Evolutionary conservation across 164 flowering plant genomes (phyloP).

Genomic region (Paratinospora sagittata): DNA sequence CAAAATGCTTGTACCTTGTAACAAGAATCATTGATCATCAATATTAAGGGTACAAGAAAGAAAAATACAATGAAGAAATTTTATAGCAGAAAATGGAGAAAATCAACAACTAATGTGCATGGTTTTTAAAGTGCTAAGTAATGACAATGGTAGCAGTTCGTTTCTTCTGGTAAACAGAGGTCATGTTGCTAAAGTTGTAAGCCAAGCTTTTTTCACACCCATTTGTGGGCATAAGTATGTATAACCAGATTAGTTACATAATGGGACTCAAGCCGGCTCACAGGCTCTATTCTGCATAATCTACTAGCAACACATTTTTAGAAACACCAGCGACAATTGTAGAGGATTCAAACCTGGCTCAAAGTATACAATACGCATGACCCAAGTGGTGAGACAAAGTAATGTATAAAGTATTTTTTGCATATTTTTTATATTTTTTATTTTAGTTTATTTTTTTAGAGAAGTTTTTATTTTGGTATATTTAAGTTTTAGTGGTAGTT

Average conservation of each 20-base stretch:
- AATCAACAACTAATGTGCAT: not conserved
- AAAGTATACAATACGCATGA: too few relatives aligned
- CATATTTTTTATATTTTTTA: too few relatives aligned
- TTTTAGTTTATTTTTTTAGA: too few relatives aligned
- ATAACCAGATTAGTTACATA: not conserved
- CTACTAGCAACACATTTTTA: too few relatives aligned
- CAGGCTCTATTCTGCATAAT: too few relatives aligned
- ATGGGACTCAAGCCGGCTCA: too few relatives aligned
- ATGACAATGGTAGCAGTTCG: not conserved
- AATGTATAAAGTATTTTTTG: too few relatives aligned
- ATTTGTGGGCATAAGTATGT: not conserved
- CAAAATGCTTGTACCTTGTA: slow-evolving; percentile 82
- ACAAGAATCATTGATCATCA: not conserved
- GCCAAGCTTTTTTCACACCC: not conserved
- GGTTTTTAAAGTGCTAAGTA: not conserved
- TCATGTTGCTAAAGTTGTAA: slow-evolving; percentile 28
- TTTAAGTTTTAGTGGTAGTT: too few relatives aligned
- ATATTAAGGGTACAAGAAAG: not conserved
- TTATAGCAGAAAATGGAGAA: not conserved
- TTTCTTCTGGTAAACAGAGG: not conserved
- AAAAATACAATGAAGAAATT: not conserved
- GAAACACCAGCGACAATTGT: too few relatives aligned
- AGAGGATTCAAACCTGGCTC: too few relatives aligned
- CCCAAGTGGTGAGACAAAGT: too few relatives aligned
- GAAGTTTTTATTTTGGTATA: too few relatives aligned